Evolutionary conservation across 352 stramenopile species (phyloP).

Genomic region (Globisporangium cederbergense): DNA sequence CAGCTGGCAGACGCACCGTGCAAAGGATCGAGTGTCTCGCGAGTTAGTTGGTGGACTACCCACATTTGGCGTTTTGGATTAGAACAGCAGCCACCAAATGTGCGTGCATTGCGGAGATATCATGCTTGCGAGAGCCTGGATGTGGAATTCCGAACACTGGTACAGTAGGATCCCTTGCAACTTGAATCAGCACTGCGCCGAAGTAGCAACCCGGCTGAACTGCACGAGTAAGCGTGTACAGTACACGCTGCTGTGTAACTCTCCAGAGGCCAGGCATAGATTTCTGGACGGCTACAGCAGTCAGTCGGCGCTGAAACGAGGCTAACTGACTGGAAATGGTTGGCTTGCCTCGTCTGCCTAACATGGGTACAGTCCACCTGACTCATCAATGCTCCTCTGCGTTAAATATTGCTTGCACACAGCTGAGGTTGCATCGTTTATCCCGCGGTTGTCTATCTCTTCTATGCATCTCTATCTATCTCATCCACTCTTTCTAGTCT

Average conservation of each 20-base stretch:
- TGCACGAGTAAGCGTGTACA: too few species aligned
- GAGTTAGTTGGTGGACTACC: too few species aligned
- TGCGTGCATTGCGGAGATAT: neutral
- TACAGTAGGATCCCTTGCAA: too few species aligned
- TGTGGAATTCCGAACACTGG: neutral
- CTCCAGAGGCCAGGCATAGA: neutral
- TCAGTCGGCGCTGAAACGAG: neutral
- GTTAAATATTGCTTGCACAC: neutral
- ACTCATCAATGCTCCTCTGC: neutral
- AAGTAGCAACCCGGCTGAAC: too few species aligned
- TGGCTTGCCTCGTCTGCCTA: neutral
- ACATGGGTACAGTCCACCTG: neutral
- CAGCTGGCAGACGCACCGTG: neutral
- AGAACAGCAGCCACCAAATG: neutral
- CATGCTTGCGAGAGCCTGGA: neutral
- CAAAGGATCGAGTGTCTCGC: too few species aligned
- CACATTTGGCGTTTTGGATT: neutral
- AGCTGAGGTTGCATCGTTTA: neutral
- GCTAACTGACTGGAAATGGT: too few species aligned
- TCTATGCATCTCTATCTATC: neutral
- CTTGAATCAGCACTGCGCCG: too few species aligned
- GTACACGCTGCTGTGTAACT: neutral
- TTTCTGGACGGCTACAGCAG: neutral
- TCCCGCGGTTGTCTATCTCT: neutral
- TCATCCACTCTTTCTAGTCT: neutral